Evolutionary conservation across 2,329 filamentous ascomycete species (phyloP), one percentile per base, ranked within the genome.

Genomic region (Chaetothyriales sp.): DNA sequence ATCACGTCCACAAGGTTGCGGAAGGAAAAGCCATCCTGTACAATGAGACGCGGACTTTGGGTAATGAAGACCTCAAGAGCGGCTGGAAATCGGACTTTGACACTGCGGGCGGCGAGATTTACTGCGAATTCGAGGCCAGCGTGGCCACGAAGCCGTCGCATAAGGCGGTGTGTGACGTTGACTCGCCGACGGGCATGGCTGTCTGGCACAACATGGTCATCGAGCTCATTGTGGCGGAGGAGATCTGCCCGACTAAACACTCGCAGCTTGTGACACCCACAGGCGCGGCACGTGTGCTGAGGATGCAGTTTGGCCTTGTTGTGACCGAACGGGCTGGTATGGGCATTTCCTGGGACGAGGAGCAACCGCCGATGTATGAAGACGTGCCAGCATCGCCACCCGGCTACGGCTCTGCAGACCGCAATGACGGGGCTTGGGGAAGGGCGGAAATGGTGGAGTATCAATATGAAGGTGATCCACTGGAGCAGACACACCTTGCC

Each of bases 331-430:
- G 86, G 54, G 79, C 80, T 18, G 90, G 90, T 18, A 78, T 95
- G 65, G 89, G 90, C 48, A 89, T 98, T 62, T 87, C 85, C 60
- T 98, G 92, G 90, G 90, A 97, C 61, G 90, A 95, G 69, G 90
- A 98, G 72, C 82, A 86, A 63, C 90, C 90, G 10, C 90, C 90
- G 0, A 80, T 94, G 60, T 98, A 98, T 69, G 85, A 92, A 68
- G 88, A 97, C 64, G 89, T 97, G 44, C 89, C 90, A 0, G 83
- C 81, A 1, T 88, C 84, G 62, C 90, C 90, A 47, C 90, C 90
- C 0, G 76, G 74, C 5, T 89, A 89, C 68, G 71, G 65, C 18
- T 67, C 63, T 54, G 60, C 66, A 10, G 65, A 67, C 50, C 64
- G 62, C 7, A 69, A 69, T 45, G 76, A 56, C 25, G 56, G 55